Evolutionary conservation across 1,284 basidiomycete species (phyloP), one percentile per base, ranked within the genome.

Genomic region (Megacollybia platyphylla): DNA sequence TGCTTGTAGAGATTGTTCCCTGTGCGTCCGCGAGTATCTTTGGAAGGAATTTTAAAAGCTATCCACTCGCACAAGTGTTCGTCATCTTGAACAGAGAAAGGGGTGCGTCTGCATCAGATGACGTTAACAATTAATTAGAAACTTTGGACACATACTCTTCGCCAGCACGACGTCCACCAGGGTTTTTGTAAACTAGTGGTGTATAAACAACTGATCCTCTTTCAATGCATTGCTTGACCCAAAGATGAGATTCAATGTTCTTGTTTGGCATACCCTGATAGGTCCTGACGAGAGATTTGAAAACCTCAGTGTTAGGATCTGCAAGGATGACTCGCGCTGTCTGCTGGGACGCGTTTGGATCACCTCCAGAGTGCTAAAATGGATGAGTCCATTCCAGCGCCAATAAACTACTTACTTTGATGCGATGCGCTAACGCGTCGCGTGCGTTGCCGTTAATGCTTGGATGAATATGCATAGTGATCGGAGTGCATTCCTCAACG

Each of bases 171-270:
- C 84, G 64, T 2, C 85, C 85, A 18, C 85, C 84, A 8, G 81
- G 80, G 49, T 87, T 86, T 59, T 84, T 85, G 57, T 84, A 85
- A 1, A 84, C 73, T 26, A 82, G 60, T 0, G 81, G 81, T 1
- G 82, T 85, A 49, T 75, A 85, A 32, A 69, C 57, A 13, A 83
- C 63, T 7, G 65, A 53, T 1, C 77, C 73, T 48, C 68, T 76
- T 50, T 83, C 80, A 32, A 86, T 73, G 48, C 82, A 87, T 51
- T 78, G 79, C 59, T 84, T 83, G 37, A 87, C 76, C 85, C 85
- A 87, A 15, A 82, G 59, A 52, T 80, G 77, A 10, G 80, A 80
- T 49, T 87, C 85, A 38, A 87, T 74, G 49, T 79, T 80, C 57
- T 81, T 86, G 38, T 75, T 68, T 1, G 73, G 62, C 29, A 75